Conservation (phyloP, 192 early-diverging fungal genomes). For the Endogone sp. region DNA sequence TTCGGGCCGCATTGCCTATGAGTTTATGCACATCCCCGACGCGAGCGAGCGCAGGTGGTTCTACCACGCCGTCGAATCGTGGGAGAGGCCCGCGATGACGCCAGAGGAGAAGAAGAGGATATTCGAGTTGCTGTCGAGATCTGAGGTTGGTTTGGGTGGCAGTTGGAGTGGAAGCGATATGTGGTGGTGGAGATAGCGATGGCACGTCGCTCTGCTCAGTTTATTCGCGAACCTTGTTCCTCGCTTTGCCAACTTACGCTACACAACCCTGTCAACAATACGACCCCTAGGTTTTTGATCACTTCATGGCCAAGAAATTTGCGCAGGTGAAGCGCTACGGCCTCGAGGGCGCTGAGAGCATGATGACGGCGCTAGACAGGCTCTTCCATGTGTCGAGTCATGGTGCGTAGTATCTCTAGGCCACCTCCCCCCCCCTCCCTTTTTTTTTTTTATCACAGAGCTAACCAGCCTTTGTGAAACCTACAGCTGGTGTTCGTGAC, state of each 20-base stretch:
- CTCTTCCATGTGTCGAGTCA: constrained; percentile 73
- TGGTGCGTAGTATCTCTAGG: constrained; percentile 20
- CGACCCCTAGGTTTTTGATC: constrained; percentile 78
- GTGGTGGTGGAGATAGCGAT: neutral
- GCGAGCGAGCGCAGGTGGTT: constrained; percentile 87
- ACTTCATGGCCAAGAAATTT: constrained; percentile 97
- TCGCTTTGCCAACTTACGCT: too few relatives aligned
- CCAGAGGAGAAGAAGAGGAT: constrained; percentile 71
- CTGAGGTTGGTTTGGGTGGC: constrained; percentile 48
- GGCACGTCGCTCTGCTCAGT: neutral
- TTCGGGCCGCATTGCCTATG: constrained; percentile 86
- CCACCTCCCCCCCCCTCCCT: neutral
- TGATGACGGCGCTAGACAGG: constrained; percentile 88
- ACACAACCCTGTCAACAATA: constrained; percentile 12
- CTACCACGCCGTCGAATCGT: constrained; percentile 78
- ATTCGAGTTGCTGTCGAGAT: constrained; percentile 70
- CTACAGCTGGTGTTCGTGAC: constrained; percentile 77
- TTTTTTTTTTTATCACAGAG: too few relatives aligned
- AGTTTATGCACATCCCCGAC: constrained; percentile 92
- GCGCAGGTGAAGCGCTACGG: constrained; percentile 96
- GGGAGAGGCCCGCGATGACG: constrained; percentile 50
- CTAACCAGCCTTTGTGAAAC: too few relatives aligned
- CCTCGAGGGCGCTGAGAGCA: constrained; percentile 93
- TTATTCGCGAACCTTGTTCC: too few relatives aligned
- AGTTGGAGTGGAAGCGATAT: neutral